Percentiles rank a stretch among this genome's conserved stretches.
Evolutionary conservation across 768 basidiomycete genomes (phyloP).

Genomic region (Gymnopilus dilepis): DNA sequence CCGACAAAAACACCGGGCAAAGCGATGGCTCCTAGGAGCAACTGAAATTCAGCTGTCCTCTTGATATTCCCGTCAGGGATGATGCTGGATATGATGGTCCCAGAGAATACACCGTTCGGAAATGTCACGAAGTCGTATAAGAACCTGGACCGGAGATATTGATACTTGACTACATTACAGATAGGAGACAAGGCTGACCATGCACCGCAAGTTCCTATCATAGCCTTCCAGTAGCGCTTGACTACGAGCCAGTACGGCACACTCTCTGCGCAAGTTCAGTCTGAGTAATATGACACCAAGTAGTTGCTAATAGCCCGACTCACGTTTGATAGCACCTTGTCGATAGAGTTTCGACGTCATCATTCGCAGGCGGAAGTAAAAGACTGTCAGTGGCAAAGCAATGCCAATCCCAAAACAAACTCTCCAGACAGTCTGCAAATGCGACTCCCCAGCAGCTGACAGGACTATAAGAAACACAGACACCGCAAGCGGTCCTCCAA

Average conservation of each 20-base stretch:
- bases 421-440: constrained; percentile 70
- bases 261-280: constrained; percentile 36
- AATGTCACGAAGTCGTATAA: constrained; percentile 77
- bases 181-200: constrained; percentile 47
- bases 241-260: constrained; percentile 68
- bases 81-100: constrained; percentile 70
- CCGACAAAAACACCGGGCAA: constrained; percentile 66
- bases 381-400: constrained; percentile 65
- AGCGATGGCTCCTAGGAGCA: constrained; percentile 65
- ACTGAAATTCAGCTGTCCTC: constrained; percentile 69
- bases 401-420: constrained; percentile 71
- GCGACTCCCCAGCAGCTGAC: constrained; percentile 64
- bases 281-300: neutral
- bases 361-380: constrained; percentile 78
- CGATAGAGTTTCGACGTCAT: constrained; percentile 67
- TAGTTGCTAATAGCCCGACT: constrained; percentile 19
- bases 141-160: constrained; percentile 49
- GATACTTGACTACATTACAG: neutral
- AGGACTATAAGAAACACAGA: constrained; percentile 72
- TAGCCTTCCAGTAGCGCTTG: constrained; percentile 66
- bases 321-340: constrained; percentile 69
- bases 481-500: constrained; percentile 71
- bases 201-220: constrained; percentile 76
- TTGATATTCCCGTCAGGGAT: constrained; percentile 61
- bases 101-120: constrained; percentile 74